Evolutionary conservation across 2,329 filamentous ascomycete species (phyloP), one percentile per base, ranked within the genome.

Genomic region (Cercospora canescens): DNA sequence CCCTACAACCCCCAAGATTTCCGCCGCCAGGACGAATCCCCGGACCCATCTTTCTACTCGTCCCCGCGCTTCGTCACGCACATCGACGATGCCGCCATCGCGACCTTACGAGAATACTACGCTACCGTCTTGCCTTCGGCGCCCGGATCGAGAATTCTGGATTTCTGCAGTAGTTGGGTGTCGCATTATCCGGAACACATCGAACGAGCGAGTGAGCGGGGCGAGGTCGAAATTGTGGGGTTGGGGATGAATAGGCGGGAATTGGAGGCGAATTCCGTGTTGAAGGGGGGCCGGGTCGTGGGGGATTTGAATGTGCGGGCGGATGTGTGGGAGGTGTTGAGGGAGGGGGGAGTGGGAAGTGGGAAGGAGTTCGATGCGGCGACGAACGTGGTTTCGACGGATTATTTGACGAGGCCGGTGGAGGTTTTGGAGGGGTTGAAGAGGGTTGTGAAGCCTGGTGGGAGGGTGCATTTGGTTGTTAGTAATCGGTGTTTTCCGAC

Each of bases 401-500:
- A 86, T 68, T 87, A 87, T 67, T 72, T 86, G 1, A 82, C 79
- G 0, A 70, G 77, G 9, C 84, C 84, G 0, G 70, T 82, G 5
- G 76, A 80, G 18, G 79, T 86, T 0, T 79, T 86, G 18, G 65
- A 67, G 16, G 80, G 79, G 28, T 70, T 86, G 28, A 71, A 76
- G 9, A 69, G 78, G 6, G 76, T 76, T 8, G 81, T 80, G 18
- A 81, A 77, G 4, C 67, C 72, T 1, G 81, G 80, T 1, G 84
- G 82, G 0, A 79, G 61, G 1, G 79, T 85, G n/a, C 84, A 86
- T 75, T 71, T 86, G 55, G 79, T 80, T 0, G 80, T 86, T 45
- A 82, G 80, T 30, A 84, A 86, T 72, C 79, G 84, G 3, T 86
- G 82, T 70, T 86, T 86, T 68, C 82, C 83, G 0, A 84, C 82